Base-by-base conservation (phyloP, 73 alveolate species). In the Effrenium voratum region DNA sequence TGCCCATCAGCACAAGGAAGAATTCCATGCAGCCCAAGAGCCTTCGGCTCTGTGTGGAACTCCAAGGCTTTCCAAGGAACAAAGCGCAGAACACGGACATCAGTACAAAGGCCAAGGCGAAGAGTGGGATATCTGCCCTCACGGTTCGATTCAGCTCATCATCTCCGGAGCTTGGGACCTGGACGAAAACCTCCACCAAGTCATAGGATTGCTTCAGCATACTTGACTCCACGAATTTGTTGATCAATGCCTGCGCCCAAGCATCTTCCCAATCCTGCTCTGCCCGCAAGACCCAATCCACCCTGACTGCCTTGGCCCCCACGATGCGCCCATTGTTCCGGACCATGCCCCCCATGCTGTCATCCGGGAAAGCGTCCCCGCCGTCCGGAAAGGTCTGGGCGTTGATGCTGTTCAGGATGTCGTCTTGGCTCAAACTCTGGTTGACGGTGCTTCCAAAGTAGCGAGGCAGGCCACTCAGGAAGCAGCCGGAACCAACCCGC, bases 11-110 rank as follows among this genome's bases (percentile, higher is more conserved):
- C 63, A 91, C 98, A 59, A 73, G 79, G 79, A 24, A 49, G 77
- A 91, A 91, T 55, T 91, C 98, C n/a, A n/a, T n/a, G n/a, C n/a
- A n/a, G n/a, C 98, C 98, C 44, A 91, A 77, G 59, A 91, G 60
- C 32, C 98, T 47, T 36, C 98, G 47, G 32, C 98, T 73, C 77
- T 91, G 98, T 1, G 98, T 91, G 91, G 91, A 91, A 79, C 52
- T 19, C 8, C 41, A 32, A 5, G 90, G 44, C 46, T 73, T 68
- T 43, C 98, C 98, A n/a, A 91, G 80, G 79, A 91, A 73, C 22
- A 55, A 28, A 1, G 98, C 72, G 76, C 98, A 91, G 44, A 91
- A 91, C 57, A 90, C 44, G 79, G 90, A 72, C 98, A 91, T 91
- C 79, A 91, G 43, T 5, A 91, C 98, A 34, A 91, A 91, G 90